phyloP scores from a whole-genome alignment of 306 rosid species.

The Hippophae gyantsensis region DNA sequence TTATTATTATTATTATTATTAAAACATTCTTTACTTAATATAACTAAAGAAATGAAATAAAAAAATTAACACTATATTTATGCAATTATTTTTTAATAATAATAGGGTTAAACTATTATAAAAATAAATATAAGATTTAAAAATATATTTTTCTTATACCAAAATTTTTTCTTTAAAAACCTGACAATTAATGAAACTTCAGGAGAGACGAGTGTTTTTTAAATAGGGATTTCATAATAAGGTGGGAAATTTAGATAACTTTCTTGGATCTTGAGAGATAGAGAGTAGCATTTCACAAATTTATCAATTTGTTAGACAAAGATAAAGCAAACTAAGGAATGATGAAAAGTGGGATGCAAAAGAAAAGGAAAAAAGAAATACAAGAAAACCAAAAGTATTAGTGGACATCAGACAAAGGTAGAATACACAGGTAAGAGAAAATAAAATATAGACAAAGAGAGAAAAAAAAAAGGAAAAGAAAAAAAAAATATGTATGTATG shows the following conservation, averaged over 20 bases:
- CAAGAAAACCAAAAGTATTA: conserved; percentile 57
- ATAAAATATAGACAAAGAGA: conserved; percentile 14
- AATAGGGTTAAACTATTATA: too few species aligned
- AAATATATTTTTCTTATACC: too few species aligned
- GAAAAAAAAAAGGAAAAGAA: conserved; percentile 13
- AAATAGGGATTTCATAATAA: conserved; percentile 19
- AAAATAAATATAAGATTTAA: too few species aligned
- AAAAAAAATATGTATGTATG: conserved; percentile 1
- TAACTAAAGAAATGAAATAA: too few species aligned
- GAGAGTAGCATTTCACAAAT: conserved; percentile 38
- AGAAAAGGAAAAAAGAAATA: conserved; percentile 53
- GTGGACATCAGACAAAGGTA: conserved; percentile 69
- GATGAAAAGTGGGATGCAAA: conserved; percentile 84
- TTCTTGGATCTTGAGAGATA: conserved; percentile 93
- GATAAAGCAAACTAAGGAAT: conserved; percentile 82
- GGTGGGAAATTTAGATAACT: conserved; percentile 77
- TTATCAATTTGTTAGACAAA: conserved; percentile 48
- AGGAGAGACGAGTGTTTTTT: conserved; percentile 9
- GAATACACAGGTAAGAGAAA: conserved; percentile 31
- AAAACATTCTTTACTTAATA: too few species aligned
- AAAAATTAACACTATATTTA: too few species aligned
- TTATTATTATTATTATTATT: too few species aligned
- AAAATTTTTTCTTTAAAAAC: background rate
- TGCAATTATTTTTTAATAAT: too few species aligned
- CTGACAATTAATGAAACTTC: background rate